Conservation (phyloP, 2,329 filamentous ascomycete species). For the Claviceps paspali region DNA sequence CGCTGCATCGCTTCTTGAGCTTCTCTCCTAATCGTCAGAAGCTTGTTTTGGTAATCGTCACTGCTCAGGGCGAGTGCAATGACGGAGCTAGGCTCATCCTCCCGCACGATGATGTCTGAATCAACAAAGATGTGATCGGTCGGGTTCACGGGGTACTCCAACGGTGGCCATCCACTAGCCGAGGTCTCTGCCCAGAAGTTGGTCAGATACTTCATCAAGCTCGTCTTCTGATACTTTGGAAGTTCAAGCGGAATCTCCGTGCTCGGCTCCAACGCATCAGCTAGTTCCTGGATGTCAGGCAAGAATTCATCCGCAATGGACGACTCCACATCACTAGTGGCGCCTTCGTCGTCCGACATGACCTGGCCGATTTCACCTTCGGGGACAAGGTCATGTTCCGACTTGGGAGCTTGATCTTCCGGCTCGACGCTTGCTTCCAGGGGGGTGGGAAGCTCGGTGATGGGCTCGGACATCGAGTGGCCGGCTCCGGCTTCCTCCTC, state of each 20-base stretch:
- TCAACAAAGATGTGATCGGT: constrained; percentile 94
- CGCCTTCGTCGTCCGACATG: constrained; percentile 54
- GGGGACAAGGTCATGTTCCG: constrained; percentile 15
- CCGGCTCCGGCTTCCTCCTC: constrained; percentile 6
- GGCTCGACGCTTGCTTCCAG: constrained; percentile 10
- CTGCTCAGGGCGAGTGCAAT: constrained; percentile 87
- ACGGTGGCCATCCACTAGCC: constrained; percentile 78
- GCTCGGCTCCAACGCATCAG: constrained; percentile 44
- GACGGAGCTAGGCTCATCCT: constrained; percentile 92
- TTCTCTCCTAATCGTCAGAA: constrained; percentile 48
- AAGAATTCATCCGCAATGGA: constrained; percentile 53
- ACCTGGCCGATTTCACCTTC: constrained; percentile 28
- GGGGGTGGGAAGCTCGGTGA: constrained; percentile 9
- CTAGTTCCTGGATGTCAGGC: constrained; percentile 46
- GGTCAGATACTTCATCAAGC: constrained; percentile 85
- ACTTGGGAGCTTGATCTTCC: constrained; percentile 12
- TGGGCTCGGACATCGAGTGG: constrained; percentile 11
- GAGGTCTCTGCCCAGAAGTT: constrained; percentile 98
- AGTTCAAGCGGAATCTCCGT: constrained; percentile 55
- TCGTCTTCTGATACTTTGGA: constrained; percentile 84
- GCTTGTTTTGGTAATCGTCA: constrained; percentile 70
- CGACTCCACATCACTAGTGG: constrained; percentile 56
- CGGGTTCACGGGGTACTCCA: constrained; percentile 80
- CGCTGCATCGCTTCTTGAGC: constrained; percentile 27
- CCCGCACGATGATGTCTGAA: constrained; percentile 89